Conservation (phyloP, 2,329 filamentous ascomycete genomes). For the Chalaropsis ovoidea region DNA sequence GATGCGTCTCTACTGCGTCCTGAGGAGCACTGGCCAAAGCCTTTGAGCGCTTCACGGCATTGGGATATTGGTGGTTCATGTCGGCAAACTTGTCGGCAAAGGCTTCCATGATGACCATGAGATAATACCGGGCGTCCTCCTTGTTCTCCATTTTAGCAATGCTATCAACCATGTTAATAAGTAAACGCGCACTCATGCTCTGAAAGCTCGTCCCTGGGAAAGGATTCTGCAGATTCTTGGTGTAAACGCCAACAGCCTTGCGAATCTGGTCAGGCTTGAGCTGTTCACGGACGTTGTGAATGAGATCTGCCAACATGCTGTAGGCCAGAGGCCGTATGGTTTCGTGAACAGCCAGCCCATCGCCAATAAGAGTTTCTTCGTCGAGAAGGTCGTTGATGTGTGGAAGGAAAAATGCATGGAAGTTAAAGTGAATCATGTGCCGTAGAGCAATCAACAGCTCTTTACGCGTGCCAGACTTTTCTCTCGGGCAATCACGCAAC, state of each 20-base stretch:
- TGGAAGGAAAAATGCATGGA: constrained; percentile 82
- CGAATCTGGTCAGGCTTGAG: constrained; percentile 83
- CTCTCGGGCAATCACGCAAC: constrained; percentile 84
- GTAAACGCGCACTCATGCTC: constrained; percentile 95
- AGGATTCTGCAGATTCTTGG: constrained; percentile 86
- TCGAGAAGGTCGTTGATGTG: constrained; percentile 95
- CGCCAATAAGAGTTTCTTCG: constrained; percentile 85
- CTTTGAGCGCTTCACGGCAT: constrained; percentile 85
- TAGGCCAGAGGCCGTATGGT: constrained; percentile 92
- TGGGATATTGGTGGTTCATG: constrained; percentile 94
- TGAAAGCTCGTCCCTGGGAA: constrained; percentile 98
- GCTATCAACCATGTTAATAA: constrained; percentile 96
- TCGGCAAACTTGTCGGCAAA: constrained; percentile 97
- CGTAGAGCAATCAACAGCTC: constrained; percentile 92
- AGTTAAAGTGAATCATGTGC: constrained; percentile 99
- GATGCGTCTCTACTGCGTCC: constrained; percentile 69
- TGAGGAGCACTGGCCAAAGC: constrained; percentile 37
- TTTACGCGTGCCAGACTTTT: constrained; percentile 88
- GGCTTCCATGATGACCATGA: constrained; percentile 95
- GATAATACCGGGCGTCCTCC: constrained; percentile 82
- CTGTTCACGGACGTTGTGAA: constrained; percentile 91
- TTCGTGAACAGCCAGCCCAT: constrained; percentile 92
- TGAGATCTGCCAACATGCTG: constrained; percentile 95
- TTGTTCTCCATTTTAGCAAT: constrained; percentile 93
- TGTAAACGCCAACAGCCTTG: constrained; percentile 94